Conservation (phyloP, 1,139 yeast genomes). For the Yamadazyma buinensis region DNA sequence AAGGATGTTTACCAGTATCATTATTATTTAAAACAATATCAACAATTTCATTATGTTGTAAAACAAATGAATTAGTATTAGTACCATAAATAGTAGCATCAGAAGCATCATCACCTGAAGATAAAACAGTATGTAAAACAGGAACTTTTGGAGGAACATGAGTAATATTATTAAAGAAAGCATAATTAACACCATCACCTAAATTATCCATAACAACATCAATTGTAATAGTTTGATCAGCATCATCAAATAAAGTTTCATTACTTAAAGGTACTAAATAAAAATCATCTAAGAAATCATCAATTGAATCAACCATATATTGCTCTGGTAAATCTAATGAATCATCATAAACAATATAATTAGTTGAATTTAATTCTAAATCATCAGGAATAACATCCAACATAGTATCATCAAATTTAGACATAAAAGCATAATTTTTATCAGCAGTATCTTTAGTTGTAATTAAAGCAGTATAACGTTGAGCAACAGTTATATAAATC, state of each 20-base stretch:
- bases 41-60: constrained; percentile 59
- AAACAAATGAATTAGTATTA: constrained; percentile 59
- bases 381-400: constrained; percentile 58
- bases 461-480: constrained; percentile 62
- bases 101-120: constrained; percentile 45
- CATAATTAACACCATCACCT: constrained; percentile 71
- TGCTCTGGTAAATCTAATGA: constrained; percentile 22
- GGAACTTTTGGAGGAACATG: constrained; percentile 66
- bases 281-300: constrained; percentile 52
- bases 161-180: constrained; percentile 68
- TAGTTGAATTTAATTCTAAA: constrained; percentile 51
- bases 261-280: constrained; percentile 43
- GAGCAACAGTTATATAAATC: constrained; percentile 66
- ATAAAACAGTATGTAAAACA: constrained; percentile 54
- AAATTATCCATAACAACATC: constrained; percentile 64
- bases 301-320: constrained; percentile 21
- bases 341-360: constrained; percentile 49
- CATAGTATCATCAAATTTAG: constrained; percentile 61
- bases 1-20: constrained; percentile 89
- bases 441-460: constrained; percentile 45
- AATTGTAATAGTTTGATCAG: constrained; percentile 57
- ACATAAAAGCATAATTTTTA: constrained; percentile 60
- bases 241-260: constrained; percentile 45
- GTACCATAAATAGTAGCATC: constrained; percentile 59
- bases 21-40: constrained; percentile 70